Conservation (phyloP, 352 stramenopile species). For the Globisporangium yorkense region DNA sequence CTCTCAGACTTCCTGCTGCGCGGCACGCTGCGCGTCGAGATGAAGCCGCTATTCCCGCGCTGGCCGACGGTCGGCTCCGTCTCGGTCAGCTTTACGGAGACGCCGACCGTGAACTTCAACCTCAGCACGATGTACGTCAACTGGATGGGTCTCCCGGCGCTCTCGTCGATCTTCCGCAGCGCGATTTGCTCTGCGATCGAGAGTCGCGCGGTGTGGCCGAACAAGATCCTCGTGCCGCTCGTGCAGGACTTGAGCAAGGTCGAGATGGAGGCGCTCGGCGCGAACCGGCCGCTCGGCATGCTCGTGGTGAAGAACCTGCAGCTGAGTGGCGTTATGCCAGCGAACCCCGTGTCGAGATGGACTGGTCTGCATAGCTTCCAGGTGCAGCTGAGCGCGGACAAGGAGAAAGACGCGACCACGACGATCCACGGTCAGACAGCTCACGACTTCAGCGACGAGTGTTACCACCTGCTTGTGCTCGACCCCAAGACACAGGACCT, state of each 20-base stretch:
- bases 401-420: conserved; percentile 23
- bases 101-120: conserved; percentile 39
- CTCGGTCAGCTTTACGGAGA: conserved; percentile 37
- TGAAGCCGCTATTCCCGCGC: conserved; percentile 41
- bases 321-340: conserved; percentile 21
- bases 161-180: conserved; percentile 36
- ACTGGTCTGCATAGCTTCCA: conserved; percentile 29
- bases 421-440: conserved; percentile 19
- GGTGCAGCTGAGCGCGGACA: conserved; percentile 23
- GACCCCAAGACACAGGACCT: conserved; percentile 39
- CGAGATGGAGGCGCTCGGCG: conserved; percentile 34
- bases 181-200: conserved; percentile 30
- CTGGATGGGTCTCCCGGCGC: conserved; percentile 35
- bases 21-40: conserved; percentile 31
- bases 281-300: conserved; percentile 37
- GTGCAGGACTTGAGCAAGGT: conserved; percentile 40
- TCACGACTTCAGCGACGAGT: conserved; percentile 21
- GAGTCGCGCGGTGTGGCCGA: conserved; percentile 30
- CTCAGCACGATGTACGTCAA: conserved; percentile 36
- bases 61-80: conserved; percentile 37
- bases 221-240: conserved; percentile 37
- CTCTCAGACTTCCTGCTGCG: conserved; percentile 38
- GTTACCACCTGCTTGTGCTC: conserved; percentile 27
- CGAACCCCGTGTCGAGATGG: conserved; percentile 24
- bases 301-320: conserved; percentile 27